These are phyloP conservation scores for Waltergamsia citrina DNA, from an alignment of 2,329 filamentous ascomycete species.

Conservation along the genomic window DNA sequence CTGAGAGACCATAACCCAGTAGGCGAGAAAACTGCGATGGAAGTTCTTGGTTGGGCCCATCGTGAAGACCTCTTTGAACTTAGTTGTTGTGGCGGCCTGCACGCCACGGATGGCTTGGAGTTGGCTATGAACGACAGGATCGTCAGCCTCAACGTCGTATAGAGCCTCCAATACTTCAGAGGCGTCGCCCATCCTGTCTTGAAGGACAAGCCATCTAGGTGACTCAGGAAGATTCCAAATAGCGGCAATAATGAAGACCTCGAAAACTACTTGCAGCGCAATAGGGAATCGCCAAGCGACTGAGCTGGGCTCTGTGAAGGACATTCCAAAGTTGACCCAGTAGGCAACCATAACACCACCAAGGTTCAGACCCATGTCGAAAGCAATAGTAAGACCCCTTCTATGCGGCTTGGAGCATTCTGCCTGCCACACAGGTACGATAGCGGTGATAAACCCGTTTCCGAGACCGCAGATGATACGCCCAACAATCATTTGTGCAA, in stretches of 20 bases:
- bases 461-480: background rate
- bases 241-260: slow-evolving; percentile 15
- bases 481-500: slow-evolving; percentile 1
- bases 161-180: background rate
- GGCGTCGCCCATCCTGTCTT: slow-evolving; percentile 34
- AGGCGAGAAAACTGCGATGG: slow-evolving; percentile 13
- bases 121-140: slow-evolving; percentile 3
- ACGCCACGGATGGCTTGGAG: background rate
- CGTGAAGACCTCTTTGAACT: slow-evolving; percentile 4
- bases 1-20: slow-evolving; percentile 15
- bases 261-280: slow-evolving; percentile 43
- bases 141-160: slow-evolving; percentile 3
- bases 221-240: slow-evolving; percentile 40
- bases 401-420: background rate
- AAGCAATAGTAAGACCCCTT: background rate
- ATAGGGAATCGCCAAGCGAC: slow-evolving; percentile 49
- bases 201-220: slow-evolving; percentile 54
- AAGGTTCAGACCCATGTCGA: background rate
- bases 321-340: background rate
- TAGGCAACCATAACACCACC: background rate
- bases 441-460: background rate
- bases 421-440: background rate
- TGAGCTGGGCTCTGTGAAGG: background rate
- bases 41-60: slow-evolving; percentile 14
- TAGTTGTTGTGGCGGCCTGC: background rate